Evolutionary conservation across 192 early-diverging fungal genomes (phyloP), one percentile per base, ranked within the genome.

Genomic region (Entomortierella beljakovae): DNA sequence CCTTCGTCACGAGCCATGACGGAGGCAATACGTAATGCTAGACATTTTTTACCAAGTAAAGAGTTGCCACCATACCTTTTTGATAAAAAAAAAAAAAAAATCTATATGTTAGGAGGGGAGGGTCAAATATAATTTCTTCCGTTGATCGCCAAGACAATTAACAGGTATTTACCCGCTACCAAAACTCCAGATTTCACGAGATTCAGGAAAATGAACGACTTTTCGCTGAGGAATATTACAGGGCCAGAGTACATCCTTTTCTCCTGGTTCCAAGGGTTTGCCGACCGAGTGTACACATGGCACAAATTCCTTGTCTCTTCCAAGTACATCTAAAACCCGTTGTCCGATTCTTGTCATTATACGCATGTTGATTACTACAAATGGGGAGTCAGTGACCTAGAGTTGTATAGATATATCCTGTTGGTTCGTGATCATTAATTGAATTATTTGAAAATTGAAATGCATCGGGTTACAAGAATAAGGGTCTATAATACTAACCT

Each of bases 151-250:
- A 60, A 25, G 26, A 6, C 34, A 46, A 40, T 20, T 18, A 3
- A 16, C 6, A 15, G 3, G 28, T 49, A 6, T 55, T 22, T 69
- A 77, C 74, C 75, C 75, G 33, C 67, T 70, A 7, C 75, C 75
- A 61, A 79, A 79, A 18, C 75, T 79, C 75, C 75, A 79, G 46
- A 79, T 79, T 34, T 79, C 75, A 50, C 75, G 75, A 37, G 75
- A 79, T 32, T 79, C 75, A 33, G 75, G 75, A 57, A 79, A 79
- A 32, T 79, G 75, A 20, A 79, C 75, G 18, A 79, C 75, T 37
- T 70, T 79, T 34, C 75, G 75, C 46, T 79, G 18, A 3, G 75
- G 28, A 38, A 79, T 79, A 33, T 79, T 79, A 51, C 75, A 79
- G 5, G 75, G 75, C 75, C 75, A 79, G 18, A 65, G 48, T 6